These are phyloP conservation scores for Angomonas desouzai DNA, from an alignment of 208 protist species.

Conservation along the genomic window DNA sequence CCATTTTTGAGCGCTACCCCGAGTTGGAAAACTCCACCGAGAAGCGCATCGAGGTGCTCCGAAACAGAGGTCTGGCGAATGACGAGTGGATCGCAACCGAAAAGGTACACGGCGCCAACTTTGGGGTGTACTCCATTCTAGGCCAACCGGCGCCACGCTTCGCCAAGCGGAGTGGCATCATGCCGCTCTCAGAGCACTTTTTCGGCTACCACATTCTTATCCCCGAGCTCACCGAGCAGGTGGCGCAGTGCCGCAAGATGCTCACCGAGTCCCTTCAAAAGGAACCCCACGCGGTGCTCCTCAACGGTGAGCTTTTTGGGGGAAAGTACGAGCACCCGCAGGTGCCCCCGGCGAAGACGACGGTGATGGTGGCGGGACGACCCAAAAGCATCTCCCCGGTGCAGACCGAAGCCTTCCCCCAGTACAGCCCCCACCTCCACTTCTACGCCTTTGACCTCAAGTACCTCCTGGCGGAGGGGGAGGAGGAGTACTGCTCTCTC, in stretches of 20 bases:
- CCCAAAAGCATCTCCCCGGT: slow-evolving; percentile 49
- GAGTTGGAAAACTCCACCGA: slow-evolving; percentile 82
- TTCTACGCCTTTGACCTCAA: slow-evolving; percentile 90
- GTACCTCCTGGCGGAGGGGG: slow-evolving; percentile 32
- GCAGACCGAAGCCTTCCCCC: slow-evolving; percentile 77
- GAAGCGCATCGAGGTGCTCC: slow-evolving; percentile 53
- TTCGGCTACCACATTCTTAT: slow-evolving; percentile 83
- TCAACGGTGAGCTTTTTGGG: slow-evolving; percentile 86
- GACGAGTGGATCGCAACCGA: slow-evolving; percentile 89
- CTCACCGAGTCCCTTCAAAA: slow-evolving; percentile 24
- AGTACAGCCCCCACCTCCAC: slow-evolving; percentile 83
- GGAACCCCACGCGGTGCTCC: slow-evolving; percentile 44
- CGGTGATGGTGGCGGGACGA: slow-evolving; percentile 56
- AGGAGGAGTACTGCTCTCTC: slow-evolving; percentile 39
- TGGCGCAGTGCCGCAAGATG: slow-evolving; percentile 32
- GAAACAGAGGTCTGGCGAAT: slow-evolving; percentile 39
- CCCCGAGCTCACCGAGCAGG: slow-evolving; percentile 54
- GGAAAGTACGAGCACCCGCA: slow-evolving; percentile 84
- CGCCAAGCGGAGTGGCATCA: slow-evolving; percentile 79
- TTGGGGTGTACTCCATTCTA: slow-evolving; percentile 77
- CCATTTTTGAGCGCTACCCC: slow-evolving; percentile 73
- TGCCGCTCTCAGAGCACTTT: slow-evolving; percentile 75
- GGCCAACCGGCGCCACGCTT: slow-evolving; percentile 48
- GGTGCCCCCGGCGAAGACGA: slow-evolving; percentile 39
- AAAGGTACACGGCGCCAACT: slow-evolving; percentile 89